These are phyloP conservation scores for Globisporangium radiosum DNA, from an alignment of 352 stramenopile genomes.

Conservation along the genomic window DNA sequence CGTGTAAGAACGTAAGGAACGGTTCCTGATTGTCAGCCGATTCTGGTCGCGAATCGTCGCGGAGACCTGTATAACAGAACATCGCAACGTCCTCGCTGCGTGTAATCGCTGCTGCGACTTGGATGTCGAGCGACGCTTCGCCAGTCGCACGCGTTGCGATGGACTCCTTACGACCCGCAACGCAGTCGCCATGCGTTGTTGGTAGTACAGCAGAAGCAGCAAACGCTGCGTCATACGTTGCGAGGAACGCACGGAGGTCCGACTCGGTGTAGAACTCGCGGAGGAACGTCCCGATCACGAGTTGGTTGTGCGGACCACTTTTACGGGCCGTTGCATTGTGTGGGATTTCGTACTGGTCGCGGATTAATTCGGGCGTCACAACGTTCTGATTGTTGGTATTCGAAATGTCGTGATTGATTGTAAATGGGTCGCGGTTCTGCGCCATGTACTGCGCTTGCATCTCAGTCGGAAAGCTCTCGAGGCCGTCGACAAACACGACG, in stretches of 20 bases:
- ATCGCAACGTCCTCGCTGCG: constrained; percentile 41
- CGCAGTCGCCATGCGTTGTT: constrained; percentile 31
- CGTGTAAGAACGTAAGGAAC: constrained; percentile 66
- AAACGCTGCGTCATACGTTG: constrained; percentile 17
- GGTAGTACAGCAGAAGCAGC: constrained; percentile 5
- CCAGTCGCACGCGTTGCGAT: constrained; percentile 26
- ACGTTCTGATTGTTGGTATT: constrained; percentile 9
- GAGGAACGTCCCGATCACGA: constrained; percentile 68
- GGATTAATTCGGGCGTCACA: constrained; percentile 39
- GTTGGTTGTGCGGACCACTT: constrained; percentile 26
- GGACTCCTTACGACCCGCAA: constrained; percentile 10
- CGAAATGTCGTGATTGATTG: constrained; percentile 16
- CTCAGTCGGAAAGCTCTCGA: constrained; percentile 69
- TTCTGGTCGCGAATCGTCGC: constrained; percentile 35
- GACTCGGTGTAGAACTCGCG: constrained; percentile 58
- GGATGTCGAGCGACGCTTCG: constrained; percentile 65
- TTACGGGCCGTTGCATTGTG: constrained; percentile 9
- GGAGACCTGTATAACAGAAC: constrained; percentile 52
- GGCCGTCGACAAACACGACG: constrained; percentile 54
- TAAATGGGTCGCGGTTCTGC: constrained; percentile 31
- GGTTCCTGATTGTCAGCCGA: constrained; percentile 75
- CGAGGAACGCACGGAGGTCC: constrained; percentile 45
- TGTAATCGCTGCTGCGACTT: constrained; percentile 45
- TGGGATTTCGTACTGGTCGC: constrained; percentile 56
- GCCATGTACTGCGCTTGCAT: constrained; percentile 49